phyloP scores from a whole-genome alignment of 352 stramenopile genomes.

The Pythium dissimile region DNA sequence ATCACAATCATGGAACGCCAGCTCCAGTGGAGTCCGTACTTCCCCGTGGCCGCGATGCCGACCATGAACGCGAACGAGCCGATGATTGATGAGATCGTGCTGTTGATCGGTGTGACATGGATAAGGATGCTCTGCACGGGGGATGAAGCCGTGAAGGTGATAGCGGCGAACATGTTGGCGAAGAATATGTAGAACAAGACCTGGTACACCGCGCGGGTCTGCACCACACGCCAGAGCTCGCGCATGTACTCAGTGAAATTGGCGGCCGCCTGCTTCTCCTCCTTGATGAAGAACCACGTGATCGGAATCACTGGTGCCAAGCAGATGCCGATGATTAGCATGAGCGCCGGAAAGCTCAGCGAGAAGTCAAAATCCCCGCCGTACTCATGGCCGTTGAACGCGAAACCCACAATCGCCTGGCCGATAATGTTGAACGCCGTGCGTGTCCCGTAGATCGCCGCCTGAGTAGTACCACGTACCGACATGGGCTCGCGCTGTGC shows the following conservation, averaged over 20 bases:
- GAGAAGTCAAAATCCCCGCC: constrained; percentile 23
- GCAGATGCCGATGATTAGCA: constrained; percentile 19
- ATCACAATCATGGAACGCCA: constrained; percentile 22
- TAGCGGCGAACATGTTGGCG: constrained; percentile 26
- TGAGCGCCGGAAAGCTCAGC: constrained; percentile 25
- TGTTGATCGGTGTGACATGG: constrained; percentile 39
- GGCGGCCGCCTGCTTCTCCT: constrained; percentile 18
- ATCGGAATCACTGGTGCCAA: constrained; percentile 20
- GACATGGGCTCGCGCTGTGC: constrained; percentile 31
- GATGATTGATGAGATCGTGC: constrained; percentile 29
- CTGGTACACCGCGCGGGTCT: constrained; percentile 42
- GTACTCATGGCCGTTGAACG: constrained; percentile 34
- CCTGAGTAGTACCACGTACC: constrained; percentile 30
- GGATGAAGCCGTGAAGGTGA: constrained; percentile 25
- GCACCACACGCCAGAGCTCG: constrained; percentile 25
- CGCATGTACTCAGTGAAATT: constrained; percentile 23
- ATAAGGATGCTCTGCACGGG: constrained; percentile 28
- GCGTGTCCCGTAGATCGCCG: constrained; percentile 26
- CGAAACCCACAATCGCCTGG: constrained; percentile 14
- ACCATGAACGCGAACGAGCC: constrained; percentile 24
- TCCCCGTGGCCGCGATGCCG: constrained; percentile 17
- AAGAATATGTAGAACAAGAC: constrained; percentile 41
- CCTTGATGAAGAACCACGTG: constrained; percentile 32
- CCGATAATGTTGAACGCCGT: constrained; percentile 22
- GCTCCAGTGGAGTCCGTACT: constrained; percentile 17